Percentiles rank a stretch among this genome's conserved stretches.
Conservation (phyloP, 1,139 yeast species). For the Zygosaccharomyces pseudobailii region DNA sequence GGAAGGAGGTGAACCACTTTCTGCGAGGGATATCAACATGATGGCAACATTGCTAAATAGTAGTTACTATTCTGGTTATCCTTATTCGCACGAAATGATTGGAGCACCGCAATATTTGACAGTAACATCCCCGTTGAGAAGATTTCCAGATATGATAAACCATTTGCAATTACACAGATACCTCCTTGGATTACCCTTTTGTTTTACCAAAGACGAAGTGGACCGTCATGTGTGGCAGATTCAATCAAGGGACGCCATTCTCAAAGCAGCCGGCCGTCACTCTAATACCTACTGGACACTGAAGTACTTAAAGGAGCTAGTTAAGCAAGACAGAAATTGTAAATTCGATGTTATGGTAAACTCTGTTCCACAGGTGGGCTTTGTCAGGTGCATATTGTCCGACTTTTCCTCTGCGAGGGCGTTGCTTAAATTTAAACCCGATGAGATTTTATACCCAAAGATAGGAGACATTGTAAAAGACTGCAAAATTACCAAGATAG, state of each 20-base stretch:
- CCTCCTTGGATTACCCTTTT: slow-evolving; percentile 23
- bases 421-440: slow-evolving; percentile 23
- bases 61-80: slow-evolving; percentile 40
- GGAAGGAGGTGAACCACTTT: slow-evolving; percentile 21
- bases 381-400: slow-evolving; percentile 38
- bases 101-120: slow-evolving; percentile 65
- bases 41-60: slow-evolving; percentile 38
- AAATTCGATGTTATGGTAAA: slow-evolving; percentile 36
- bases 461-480: slow-evolving; percentile 41
- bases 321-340: slow-evolving; percentile 10
- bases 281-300: slow-evolving; percentile 42
- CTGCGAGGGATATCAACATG: slow-evolving; percentile 37
- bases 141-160: slow-evolving; percentile 76
- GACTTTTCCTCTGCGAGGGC: slow-evolving; percentile 37
- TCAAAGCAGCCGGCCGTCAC: slow-evolving; percentile 32
- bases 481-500: slow-evolving; percentile 38
- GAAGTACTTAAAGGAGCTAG: slow-evolving; percentile 32
- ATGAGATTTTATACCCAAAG: slow-evolving; percentile 26
- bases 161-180: slow-evolving; percentile 64
- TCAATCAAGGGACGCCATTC: slow-evolving; percentile 34
- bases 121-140: slow-evolving; percentile 83
- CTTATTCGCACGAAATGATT: slow-evolving; percentile 54
- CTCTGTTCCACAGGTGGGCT: slow-evolving; percentile 39
- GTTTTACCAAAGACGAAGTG: slow-evolving; percentile 26
- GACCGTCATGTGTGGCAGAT: slow-evolving; percentile 32